Conservation (phyloP, 768 basidiomycete species). For the Mrakia gelida region DNA sequence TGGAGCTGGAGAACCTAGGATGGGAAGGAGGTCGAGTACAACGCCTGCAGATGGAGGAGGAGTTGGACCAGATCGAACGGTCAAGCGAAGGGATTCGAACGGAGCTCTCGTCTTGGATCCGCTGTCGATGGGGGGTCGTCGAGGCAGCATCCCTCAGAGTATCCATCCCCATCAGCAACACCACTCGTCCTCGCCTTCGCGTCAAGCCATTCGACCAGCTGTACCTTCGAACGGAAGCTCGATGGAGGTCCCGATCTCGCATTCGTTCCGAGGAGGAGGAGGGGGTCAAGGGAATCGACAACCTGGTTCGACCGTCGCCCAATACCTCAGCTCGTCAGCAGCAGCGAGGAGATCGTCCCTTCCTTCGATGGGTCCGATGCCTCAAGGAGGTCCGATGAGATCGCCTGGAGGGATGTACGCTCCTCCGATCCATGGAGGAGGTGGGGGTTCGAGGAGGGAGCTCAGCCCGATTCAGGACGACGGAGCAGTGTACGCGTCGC, state of each 20-base stretch:
- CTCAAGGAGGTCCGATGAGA: not conserved
- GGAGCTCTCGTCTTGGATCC: not conserved
- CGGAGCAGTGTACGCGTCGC: not conserved
- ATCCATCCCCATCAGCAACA: constrained; percentile 3
- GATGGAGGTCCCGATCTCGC: not conserved
- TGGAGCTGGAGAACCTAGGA: not conserved
- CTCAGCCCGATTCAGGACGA: constrained; percentile 10
- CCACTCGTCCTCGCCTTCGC: not conserved
- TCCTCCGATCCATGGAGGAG: not conserved
- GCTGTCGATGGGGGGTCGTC: not conserved
- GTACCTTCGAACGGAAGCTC: not conserved
- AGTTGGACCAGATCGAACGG: constrained; percentile 20
- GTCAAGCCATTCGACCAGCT: not conserved
- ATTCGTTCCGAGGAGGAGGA: not conserved
- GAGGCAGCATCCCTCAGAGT: constrained; percentile 3
- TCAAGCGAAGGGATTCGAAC: constrained; percentile 15
- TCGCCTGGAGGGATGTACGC: not conserved
- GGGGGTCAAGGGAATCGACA: not conserved
- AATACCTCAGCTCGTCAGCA: not conserved
- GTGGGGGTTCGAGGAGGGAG: not conserved
- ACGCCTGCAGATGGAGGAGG: not conserved
- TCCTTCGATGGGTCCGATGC: not conserved
- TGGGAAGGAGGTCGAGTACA: not conserved
- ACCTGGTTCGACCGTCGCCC: not conserved
- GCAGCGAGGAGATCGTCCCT: not conserved